phyloP scores from a whole-genome alignment of 2,329 filamentous ascomycete species.

The Pseudogymnoascus sp. region DNA sequence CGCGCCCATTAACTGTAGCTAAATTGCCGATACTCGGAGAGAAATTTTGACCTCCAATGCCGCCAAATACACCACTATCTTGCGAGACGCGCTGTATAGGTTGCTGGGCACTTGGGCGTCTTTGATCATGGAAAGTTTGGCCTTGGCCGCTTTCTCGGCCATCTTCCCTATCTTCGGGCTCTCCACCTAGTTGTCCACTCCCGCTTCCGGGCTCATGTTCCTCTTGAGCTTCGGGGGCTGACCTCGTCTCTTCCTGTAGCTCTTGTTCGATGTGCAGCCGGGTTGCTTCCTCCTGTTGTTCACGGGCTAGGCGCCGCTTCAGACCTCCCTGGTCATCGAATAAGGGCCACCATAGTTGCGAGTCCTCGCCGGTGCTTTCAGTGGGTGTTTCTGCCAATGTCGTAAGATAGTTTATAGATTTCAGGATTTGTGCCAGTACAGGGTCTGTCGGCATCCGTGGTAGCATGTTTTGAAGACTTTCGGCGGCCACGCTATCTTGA shows the following conservation, averaged over 20 bases:
- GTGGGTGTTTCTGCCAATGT: neutral
- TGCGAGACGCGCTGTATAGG: slow-evolving; percentile 60
- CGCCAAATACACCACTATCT: slow-evolving; percentile 45
- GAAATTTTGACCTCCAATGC: slow-evolving; percentile 39
- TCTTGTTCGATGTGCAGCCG: slow-evolving; percentile 45
- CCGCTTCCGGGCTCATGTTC: slow-evolving; percentile 74
- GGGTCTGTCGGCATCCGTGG: slow-evolving; percentile 18
- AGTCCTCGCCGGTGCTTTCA: slow-evolving; percentile 22
- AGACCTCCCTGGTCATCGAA: slow-evolving; percentile 77
- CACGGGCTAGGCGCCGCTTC: slow-evolving; percentile 52
- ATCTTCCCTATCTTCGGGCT: slow-evolving; percentile 73
- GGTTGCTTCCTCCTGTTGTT: slow-evolving; percentile 57
- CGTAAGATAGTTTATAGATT: slow-evolving; percentile 35
- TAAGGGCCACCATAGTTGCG: slow-evolving; percentile 40
- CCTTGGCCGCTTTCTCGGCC: slow-evolving; percentile 33
- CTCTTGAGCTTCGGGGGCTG: slow-evolving; percentile 38
- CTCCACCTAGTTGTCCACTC: slow-evolving; percentile 82
- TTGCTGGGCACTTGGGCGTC: slow-evolving; percentile 61
- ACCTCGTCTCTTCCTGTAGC: slow-evolving; percentile 42
- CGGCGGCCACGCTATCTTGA: slow-evolving; percentile 9
- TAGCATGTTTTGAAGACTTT: slow-evolving; percentile 12
- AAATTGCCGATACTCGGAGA: slow-evolving; percentile 42
- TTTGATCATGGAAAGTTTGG: slow-evolving; percentile 47
- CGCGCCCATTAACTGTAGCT: slow-evolving; percentile 56
- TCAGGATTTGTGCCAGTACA: slow-evolving; percentile 33